A percentile compares a stretch with the other conserved stretches of the same genome.
phyloP scores from a whole-genome alignment of 1,139 yeast genomes.

The Martiniozyma asiatica region DNA sequence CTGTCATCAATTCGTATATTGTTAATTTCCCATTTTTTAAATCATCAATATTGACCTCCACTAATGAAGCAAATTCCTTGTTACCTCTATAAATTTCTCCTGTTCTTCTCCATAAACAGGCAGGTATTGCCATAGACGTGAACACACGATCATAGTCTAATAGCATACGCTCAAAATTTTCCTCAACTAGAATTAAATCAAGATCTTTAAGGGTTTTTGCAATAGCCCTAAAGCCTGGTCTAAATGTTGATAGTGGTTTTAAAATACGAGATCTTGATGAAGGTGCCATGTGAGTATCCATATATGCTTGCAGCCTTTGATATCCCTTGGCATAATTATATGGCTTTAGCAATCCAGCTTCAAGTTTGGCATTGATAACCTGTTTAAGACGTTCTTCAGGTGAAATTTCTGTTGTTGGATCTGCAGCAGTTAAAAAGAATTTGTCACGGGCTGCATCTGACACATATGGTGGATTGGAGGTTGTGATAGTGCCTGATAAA shows the following conservation, averaged over 20 bases:
- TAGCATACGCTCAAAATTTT: slow-evolving; percentile 86
- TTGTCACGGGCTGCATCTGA: slow-evolving; percentile 84
- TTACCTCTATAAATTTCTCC: slow-evolving; percentile 95
- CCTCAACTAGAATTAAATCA: slow-evolving; percentile 86
- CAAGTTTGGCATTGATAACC: slow-evolving; percentile 90
- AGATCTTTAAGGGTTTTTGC: slow-evolving; percentile 86
- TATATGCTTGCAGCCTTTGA: slow-evolving; percentile 76
- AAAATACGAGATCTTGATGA: slow-evolving; percentile 79
- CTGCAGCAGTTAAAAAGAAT: slow-evolving; percentile 93
- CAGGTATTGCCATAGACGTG: slow-evolving; percentile 96
- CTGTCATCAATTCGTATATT: slow-evolving; percentile 89
- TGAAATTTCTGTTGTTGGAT: slow-evolving; percentile 87
- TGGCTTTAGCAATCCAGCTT: slow-evolving; percentile 88
- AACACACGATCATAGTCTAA: slow-evolving; percentile 91
- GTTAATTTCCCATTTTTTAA: slow-evolving; percentile 87
- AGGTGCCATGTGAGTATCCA: slow-evolving; percentile 88
- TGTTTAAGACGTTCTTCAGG: slow-evolving; percentile 91
- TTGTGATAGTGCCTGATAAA: slow-evolving; percentile 3
- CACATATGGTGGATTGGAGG: slow-evolving; percentile 29
- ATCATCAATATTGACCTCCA: slow-evolving; percentile 87
- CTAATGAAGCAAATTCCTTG: slow-evolving; percentile 90
- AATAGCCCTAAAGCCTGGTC: slow-evolving; percentile 91
- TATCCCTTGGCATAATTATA: slow-evolving; percentile 92
- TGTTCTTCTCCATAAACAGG: slow-evolving; percentile 94
- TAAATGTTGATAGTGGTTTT: slow-evolving; percentile 72